Conservation (phyloP, 2,329 filamentous ascomycete species). For the Aspergillus pseudotamarii region DNA sequence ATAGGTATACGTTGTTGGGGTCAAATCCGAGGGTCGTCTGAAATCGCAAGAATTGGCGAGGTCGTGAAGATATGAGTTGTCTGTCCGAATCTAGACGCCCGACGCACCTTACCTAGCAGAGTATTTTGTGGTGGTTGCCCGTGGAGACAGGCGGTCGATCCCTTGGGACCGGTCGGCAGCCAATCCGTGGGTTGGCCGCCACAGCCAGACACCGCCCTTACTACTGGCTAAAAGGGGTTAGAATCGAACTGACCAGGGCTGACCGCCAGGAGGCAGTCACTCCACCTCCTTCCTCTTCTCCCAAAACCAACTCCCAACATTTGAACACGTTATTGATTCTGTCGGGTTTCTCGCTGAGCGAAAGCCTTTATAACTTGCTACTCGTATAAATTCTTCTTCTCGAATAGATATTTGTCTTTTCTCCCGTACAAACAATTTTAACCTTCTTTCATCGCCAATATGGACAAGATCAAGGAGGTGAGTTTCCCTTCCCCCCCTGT, state of each 20-base stretch:
- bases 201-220: conserved; percentile 5
- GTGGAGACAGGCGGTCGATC: conserved; percentile 35
- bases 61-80: conserved; percentile 8
- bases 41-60: background rate
- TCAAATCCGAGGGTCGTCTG: background rate
- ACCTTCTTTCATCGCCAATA: conserved; percentile 40
- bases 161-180: background rate
- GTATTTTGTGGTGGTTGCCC: conserved; percentile 41
- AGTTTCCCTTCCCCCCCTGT: conserved; percentile 45
- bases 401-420: conserved; percentile 27
- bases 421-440: conserved; percentile 29
- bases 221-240: conserved; percentile 11
- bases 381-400: conserved; percentile 22
- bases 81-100: conserved; percentile 27
- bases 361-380: conserved; percentile 30
- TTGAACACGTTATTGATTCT: conserved; percentile 13
- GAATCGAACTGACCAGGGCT: conserved; percentile 16
- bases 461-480: conserved; percentile 92
- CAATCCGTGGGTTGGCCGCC: background rate
- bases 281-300: conserved; percentile 24
- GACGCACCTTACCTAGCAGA: conserved; percentile 9
- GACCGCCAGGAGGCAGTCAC: conserved; percentile 23
- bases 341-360: conserved; percentile 40
- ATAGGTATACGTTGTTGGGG: background rate
- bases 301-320: conserved; percentile 23